phyloP scores from a whole-genome alignment of 305 asterid species.

The Fraxinus xanthoxyloides region DNA sequence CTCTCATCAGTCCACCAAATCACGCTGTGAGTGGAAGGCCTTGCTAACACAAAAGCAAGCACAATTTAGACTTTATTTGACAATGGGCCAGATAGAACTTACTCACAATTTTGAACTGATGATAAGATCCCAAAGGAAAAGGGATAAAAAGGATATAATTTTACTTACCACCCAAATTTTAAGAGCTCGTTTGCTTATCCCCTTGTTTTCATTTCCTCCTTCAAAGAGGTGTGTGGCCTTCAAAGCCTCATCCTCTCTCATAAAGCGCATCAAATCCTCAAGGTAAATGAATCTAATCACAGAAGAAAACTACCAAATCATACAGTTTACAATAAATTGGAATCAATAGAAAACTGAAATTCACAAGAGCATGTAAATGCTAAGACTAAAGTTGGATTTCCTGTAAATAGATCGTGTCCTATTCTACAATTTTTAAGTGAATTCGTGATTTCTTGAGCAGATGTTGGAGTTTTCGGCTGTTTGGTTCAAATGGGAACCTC shows the following conservation, averaged over 20 bases:
- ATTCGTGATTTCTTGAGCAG: no score
- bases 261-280: conserved; percentile 24
- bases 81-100: no score
- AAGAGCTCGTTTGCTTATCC: conserved; percentile 17
- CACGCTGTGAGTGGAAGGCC: no score
- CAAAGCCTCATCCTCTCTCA: no score
- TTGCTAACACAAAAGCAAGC: no score
- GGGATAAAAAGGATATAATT: no score
- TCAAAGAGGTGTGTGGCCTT: conserved; percentile 16
- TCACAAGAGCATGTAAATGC: conserved; percentile 40
- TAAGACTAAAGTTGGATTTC: no score
- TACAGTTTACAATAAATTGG: neutral
- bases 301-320: neutral
- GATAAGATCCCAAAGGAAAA: neutral
- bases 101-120: neutral
- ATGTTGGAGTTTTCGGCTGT: neutral
- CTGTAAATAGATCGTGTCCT: conserved; percentile 5
- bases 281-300: conserved; percentile 21
- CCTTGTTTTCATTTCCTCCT: conserved; percentile 17
- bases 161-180: no score
- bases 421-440: no score
- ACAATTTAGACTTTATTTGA: no score
- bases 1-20: no score
- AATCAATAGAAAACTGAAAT: neutral
- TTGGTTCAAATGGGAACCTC: neutral